These are phyloP conservation scores for Pichia sp. DNA, from an alignment of 1,139 yeast species.

Conservation along the genomic window DNA sequence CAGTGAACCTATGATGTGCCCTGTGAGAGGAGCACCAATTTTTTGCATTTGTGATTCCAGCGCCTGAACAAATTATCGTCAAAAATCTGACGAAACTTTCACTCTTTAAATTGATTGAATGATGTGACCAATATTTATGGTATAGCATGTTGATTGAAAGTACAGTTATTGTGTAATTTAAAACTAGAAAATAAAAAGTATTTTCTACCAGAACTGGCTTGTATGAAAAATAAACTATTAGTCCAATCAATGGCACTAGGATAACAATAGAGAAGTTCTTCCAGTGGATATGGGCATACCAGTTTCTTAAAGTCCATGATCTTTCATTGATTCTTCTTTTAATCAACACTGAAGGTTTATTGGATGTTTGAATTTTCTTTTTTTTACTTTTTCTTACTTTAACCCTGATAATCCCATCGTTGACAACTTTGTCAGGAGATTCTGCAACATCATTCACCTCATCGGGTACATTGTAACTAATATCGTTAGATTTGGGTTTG, in stretches of 20 bases:
- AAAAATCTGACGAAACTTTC: slow-evolving; percentile 34
- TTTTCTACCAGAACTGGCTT: slow-evolving; percentile 17
- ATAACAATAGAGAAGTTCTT: slow-evolving; percentile 21
- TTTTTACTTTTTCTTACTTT: slow-evolving; percentile 1
- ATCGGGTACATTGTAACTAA: slow-evolving; percentile 2
- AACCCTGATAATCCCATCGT: not conserved
- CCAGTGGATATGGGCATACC: slow-evolving; percentile 31
- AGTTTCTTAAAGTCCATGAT: slow-evolving; percentile 31
- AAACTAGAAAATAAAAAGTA: slow-evolving; percentile 27
- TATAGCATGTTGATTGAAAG: slow-evolving; percentile 47
- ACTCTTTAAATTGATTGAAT: slow-evolving; percentile 35
- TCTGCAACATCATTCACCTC: no score
- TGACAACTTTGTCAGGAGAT: not conserved
- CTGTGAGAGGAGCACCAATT: slow-evolving; percentile 62
- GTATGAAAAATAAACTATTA: slow-evolving; percentile 13
- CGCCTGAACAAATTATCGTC: slow-evolving; percentile 48
- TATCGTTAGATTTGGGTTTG: not conserved
- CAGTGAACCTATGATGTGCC: slow-evolving; percentile 64
- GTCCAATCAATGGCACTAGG: slow-evolving; percentile 25
- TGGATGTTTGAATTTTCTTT: slow-evolving; percentile 15
- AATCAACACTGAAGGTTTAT: slow-evolving; percentile 12
- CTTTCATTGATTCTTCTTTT: slow-evolving; percentile 26
- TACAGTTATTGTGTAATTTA: slow-evolving; percentile 34
- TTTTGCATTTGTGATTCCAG: slow-evolving; percentile 54
- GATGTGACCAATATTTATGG: slow-evolving; percentile 61